Base-by-base conservation (phyloP, 495 filamentous ascomycete genomes). In the Sordaria brevicollis region DNA sequence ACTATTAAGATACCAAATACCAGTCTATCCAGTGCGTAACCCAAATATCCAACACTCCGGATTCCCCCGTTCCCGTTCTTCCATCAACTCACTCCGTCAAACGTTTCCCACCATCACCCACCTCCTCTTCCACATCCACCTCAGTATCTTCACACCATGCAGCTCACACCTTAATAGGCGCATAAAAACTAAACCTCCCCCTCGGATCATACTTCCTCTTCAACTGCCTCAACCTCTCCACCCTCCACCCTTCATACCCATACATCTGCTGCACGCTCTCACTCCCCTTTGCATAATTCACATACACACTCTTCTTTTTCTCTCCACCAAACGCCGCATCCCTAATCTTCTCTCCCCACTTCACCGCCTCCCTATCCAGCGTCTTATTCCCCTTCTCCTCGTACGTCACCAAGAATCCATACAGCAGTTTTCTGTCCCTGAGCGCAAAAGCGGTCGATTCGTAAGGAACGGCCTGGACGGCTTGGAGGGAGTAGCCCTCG, bases 211-310 rank as follows among this genome's bases (percentile, higher is more conserved):
- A 89, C 77, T 84, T 85, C 13, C 72, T 70, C 81, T 89, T 89
- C 74, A 89, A 69, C 7, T 65, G 73, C 37, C 68, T 68, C 67
- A 90, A 75, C 5, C 74, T 73, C 8, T 78, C 67, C 73, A 78
- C 76, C 1, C 85, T 76, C 84, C 86, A 87, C 17, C 68, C n/a
- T 66, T 87, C 86, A 66, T 76, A 73, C 0, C 88, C 87, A 68
- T 89, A 89, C 76, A 77, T 74, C 35, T 79, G 72, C 76, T 82
- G 33, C 8, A 68, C 35, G 0, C 73, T 74, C 79, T 90, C 87
- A 35, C 83, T 76, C 3, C 88, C 87, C 66, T 81, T 80, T 0
- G 88, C 88, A 76, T 90, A 89, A 73, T 89, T 90, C 57, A 89
- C 83, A 69, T 90, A 90, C 0, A 86, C 86, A 54, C 79, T 77